Percentiles rank a stretch among this genome's conserved stretches.
phyloP scores from a whole-genome alignment of 257 asterid genomes.

The Rauvolfia tetraphylla region DNA sequence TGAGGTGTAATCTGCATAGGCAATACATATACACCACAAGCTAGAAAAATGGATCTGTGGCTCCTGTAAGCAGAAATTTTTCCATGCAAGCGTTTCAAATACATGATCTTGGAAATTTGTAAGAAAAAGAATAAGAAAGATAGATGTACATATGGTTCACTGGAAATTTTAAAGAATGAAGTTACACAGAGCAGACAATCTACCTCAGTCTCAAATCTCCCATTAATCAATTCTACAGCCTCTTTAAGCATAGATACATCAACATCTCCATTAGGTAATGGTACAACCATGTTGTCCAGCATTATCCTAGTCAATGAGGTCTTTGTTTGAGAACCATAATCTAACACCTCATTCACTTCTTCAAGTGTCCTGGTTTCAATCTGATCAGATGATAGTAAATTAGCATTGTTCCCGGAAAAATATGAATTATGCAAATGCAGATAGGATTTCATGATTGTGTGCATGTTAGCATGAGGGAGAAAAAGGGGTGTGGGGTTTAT shows the following conservation, averaged over 20 bases:
- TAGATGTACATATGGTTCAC: not conserved
- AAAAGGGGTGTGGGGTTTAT: not conserved
- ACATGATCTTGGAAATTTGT: not conserved
- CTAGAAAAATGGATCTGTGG: not conserved
- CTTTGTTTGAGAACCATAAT: constrained; percentile 66
- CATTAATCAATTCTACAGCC: constrained; percentile 67
- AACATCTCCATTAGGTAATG: constrained; percentile 66
- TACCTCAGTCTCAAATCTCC: constrained; percentile 94
- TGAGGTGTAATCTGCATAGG: not conserved
- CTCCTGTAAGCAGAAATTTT: not conserved
- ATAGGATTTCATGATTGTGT: not conserved
- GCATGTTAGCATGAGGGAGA: not conserved
- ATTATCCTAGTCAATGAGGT: constrained; percentile 75
- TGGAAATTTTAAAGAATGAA: not conserved
- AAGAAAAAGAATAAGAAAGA: not conserved
- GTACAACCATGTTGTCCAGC: constrained; percentile 98
- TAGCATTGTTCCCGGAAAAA: not conserved
- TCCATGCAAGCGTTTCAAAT: not conserved
- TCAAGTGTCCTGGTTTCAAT: constrained; percentile 89
- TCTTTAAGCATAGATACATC: constrained; percentile 90
- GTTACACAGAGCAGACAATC: not conserved
- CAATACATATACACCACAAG: not conserved
- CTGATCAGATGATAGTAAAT: constrained; percentile 32
- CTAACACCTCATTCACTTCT: constrained; percentile 76
- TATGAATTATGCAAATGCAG: not conserved